A percentile compares a stretch with the other conserved stretches of the same genome.
phyloP scores from a whole-genome alignment of 768 basidiomycete species.

The Russula dissimulans region DNA sequence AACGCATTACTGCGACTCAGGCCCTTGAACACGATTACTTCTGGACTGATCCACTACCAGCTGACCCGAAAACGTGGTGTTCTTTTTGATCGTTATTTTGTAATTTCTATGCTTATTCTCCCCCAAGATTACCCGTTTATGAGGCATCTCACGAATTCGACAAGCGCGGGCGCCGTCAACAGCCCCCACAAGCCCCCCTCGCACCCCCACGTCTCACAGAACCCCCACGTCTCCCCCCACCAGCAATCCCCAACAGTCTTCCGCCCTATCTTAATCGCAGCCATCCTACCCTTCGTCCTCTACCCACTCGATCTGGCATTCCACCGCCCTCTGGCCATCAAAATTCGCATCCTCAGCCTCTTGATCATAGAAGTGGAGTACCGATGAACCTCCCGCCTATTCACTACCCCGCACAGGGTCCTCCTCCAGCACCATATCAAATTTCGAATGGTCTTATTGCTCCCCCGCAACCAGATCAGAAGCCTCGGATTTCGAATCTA shows the following conservation, averaged over 20 bases:
- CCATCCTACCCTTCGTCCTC: constrained; percentile 15
- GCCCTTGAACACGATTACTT: constrained; percentile 93
- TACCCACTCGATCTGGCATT: constrained; percentile 18
- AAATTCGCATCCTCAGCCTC: constrained; percentile 1
- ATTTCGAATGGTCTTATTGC: not conserved
- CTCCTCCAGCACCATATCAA: constrained; percentile 15
- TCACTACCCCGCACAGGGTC: constrained; percentile 15
- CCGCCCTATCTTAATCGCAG: constrained; percentile 6
- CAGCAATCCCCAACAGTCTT: constrained; percentile 16
- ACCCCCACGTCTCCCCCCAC: constrained; percentile 21
- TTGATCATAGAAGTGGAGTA: constrained; percentile 4
- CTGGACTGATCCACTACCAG: constrained; percentile 83
- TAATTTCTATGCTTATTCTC: not conserved
- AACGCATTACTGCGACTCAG: constrained; percentile 74
- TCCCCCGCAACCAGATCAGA: not conserved
- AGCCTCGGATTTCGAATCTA: constrained; percentile 13
- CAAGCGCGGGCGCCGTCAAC: constrained; percentile 53
- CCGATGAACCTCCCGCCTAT: constrained; percentile 16
- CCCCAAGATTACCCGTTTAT: constrained; percentile 55
- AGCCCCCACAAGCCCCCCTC: constrained; percentile 22
- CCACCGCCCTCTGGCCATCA: constrained; percentile 25
- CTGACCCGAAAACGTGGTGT: constrained; percentile 70
- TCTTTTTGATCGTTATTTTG: not conserved
- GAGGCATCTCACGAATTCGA: constrained; percentile 81
- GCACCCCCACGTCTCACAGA: constrained; percentile 18